These are phyloP conservation scores for Beta lomatogona DNA, from an alignment of 179 eudicot species.

Conservation along the genomic window DNA sequence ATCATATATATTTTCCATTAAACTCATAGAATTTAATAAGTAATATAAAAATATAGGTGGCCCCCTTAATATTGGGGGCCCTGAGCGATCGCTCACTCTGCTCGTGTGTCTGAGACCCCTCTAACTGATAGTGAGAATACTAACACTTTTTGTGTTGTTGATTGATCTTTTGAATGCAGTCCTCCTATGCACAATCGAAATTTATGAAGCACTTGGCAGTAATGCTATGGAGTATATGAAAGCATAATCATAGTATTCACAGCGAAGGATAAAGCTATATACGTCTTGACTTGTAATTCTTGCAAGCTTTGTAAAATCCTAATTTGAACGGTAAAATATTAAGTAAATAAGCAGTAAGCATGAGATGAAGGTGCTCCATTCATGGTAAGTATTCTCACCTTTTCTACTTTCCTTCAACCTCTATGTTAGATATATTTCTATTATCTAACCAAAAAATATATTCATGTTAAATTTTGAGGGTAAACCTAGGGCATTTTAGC, in stretches of 20 bases:
- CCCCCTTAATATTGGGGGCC: no score
- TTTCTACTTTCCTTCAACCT: background rate
- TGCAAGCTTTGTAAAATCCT: conserved; percentile 9
- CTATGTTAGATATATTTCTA: background rate
- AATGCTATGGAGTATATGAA: conserved; percentile 15
- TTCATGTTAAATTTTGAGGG: no score
- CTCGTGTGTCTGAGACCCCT: no score
- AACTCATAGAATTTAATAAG: no score
- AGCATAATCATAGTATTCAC: background rate
- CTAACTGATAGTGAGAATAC: no score
- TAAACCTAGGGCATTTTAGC: no score
- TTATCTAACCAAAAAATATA: background rate
- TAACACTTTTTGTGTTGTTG: background rate
- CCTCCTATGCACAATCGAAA: conserved; percentile 20
- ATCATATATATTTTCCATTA: no score
- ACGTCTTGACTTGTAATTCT: conserved; percentile 6
- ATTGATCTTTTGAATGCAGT: conserved; percentile 10
- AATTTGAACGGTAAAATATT: background rate
- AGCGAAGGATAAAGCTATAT: conserved; percentile 10
- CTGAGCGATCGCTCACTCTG: no score
- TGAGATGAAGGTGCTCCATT: background rate
- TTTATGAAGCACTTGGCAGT: conserved; percentile 8
- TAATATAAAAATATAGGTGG: no score
- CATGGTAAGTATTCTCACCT: background rate
- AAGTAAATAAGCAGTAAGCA: conserved; percentile 16